A percentile compares a stretch with the other conserved stretches of the same genome.
Conservation (phyloP, 306 rosid species). For the Quercus agrifolia region DNA sequence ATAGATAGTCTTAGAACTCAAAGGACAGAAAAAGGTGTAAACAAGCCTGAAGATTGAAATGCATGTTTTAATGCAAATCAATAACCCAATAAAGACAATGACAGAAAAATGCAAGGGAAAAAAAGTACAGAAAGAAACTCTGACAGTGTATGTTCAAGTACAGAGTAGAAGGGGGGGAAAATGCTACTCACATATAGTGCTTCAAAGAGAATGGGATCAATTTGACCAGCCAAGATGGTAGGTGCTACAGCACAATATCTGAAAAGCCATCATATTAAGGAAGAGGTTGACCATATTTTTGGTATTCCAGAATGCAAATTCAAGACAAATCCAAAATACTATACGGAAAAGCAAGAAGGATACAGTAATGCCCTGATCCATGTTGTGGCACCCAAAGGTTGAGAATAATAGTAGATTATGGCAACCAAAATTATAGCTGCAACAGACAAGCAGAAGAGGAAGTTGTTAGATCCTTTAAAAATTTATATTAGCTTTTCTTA, state of each 20-base stretch:
- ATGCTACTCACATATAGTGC: constrained; percentile 82
- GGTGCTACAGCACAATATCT: constrained; percentile 95
- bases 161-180: neutral
- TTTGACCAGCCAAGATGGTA: constrained; percentile 82
- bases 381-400: constrained; percentile 59
- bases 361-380: constrained; percentile 87
- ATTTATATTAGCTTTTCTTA: constrained; percentile 15
- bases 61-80: neutral
- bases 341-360: constrained; percentile 45
- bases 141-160: constrained; percentile 11
- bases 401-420: constrained; percentile 85
- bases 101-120: neutral
- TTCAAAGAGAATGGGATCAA: constrained; percentile 85
- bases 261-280: constrained; percentile 62
- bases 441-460: constrained; percentile 27
- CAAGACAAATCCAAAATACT: constrained; percentile 9
- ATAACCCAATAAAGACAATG: neutral
- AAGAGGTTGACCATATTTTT: constrained; percentile 18
- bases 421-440: constrained; percentile 80
- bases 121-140: constrained; percentile 3
- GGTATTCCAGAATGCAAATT: constrained; percentile 16
- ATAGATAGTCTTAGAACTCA: constrained; percentile 2
- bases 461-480: constrained; percentile 29
- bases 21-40: neutral
- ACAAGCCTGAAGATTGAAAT: neutral